Conservation (phyloP, 306 rosid species). For the Cucurbita argyrosperma region DNA sequence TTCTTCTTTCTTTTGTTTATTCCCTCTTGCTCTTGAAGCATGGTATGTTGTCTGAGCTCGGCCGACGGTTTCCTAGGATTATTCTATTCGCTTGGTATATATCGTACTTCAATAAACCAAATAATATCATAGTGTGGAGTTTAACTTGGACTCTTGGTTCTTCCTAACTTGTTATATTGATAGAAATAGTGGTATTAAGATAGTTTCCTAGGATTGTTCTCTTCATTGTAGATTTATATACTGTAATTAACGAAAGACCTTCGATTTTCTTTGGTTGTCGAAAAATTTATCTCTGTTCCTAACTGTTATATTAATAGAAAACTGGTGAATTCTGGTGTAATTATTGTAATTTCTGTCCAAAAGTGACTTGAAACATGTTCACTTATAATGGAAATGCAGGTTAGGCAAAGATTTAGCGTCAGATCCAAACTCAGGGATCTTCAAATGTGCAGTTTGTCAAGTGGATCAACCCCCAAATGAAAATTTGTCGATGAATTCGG, state of each 20-base stretch:
- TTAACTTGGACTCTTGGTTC: neutral
- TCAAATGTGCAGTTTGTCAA: conserved; percentile 93
- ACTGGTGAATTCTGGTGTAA: neutral
- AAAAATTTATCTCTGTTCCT: neutral
- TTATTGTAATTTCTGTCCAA: neutral
- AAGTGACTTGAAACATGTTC: neutral
- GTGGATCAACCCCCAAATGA: conserved; percentile 74
- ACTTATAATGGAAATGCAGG: conserved; percentile 39
- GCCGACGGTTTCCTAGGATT: neutral
- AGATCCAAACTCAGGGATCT: conserved; percentile 49
- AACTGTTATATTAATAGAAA: neutral
- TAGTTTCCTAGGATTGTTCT: neutral
- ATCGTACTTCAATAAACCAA: neutral
- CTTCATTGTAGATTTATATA: neutral
- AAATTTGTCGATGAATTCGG: conserved; percentile 60
- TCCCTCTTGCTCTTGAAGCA: neutral
- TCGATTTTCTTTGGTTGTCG: neutral
- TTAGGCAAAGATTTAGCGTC: conserved; percentile 67
- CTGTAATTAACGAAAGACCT: neutral
- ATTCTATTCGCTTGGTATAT: neutral
- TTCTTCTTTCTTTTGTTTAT: neutral
- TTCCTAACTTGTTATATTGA: neutral
- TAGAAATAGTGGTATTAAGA: neutral
- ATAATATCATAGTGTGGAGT: neutral
- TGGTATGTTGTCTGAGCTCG: neutral